Percentiles rank a stretch among this genome's conserved stretches.
These are phyloP conservation scores for Sugiyamaella sp. DNA, from an alignment of 1,139 yeast genomes.

Conservation along the genomic window DNA sequence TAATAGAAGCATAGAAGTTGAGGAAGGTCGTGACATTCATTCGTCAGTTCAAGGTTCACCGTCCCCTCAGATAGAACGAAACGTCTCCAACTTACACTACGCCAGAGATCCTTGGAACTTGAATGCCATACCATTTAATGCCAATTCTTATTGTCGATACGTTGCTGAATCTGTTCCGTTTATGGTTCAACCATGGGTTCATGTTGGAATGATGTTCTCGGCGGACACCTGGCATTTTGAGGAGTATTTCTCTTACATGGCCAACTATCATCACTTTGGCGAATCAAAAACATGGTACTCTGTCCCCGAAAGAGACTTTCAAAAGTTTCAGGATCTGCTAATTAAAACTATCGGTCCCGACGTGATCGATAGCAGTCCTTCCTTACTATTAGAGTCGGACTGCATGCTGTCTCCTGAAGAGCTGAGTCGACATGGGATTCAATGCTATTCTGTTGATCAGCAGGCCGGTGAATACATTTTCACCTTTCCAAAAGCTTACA, in stretches of 20 bases:
- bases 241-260: slow-evolving; percentile 66
- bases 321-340: slow-evolving; percentile 47
- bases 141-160: slow-evolving; percentile 52
- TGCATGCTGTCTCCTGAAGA: slow-evolving; percentile 73
- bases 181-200: slow-evolving; percentile 49
- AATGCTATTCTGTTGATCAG: slow-evolving; percentile 76
- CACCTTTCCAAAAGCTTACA: slow-evolving; percentile 84
- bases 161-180: slow-evolving; percentile 48
- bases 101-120: slow-evolving; percentile 65
- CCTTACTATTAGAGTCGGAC: slow-evolving; percentile 81
- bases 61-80: slow-evolving; percentile 48
- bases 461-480: slow-evolving; percentile 81
- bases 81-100: slow-evolving; percentile 30
- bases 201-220: slow-evolving; percentile 67
- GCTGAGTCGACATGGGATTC: slow-evolving; percentile 56
- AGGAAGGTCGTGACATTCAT: slow-evolving; percentile 50
- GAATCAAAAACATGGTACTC: slow-evolving; percentile 73
- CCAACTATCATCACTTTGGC: slow-evolving; percentile 69
- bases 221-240: slow-evolving; percentile 70
- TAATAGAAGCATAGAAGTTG: slow-evolving; percentile 49
- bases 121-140: slow-evolving; percentile 60
- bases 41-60: slow-evolving; percentile 53
- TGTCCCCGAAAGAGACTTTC: slow-evolving; percentile 67
- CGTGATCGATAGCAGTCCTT: slow-evolving; percentile 74
- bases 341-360: slow-evolving; percentile 58